Base-by-base conservation (phyloP, 106 monocot genomes). In the Dioscorea zingiberensis region DNA sequence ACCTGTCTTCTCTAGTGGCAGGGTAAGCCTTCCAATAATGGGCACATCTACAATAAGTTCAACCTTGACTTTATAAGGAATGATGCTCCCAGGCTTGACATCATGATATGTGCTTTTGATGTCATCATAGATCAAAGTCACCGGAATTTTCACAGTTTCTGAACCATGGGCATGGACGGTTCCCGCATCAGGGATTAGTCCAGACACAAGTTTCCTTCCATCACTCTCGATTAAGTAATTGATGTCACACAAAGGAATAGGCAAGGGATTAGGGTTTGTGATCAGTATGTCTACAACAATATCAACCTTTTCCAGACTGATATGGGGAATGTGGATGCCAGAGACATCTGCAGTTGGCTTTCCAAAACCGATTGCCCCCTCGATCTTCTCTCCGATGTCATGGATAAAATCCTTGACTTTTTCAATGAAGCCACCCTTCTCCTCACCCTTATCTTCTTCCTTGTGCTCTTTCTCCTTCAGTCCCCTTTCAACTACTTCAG, bases 21-120 rank as follows among this genome's bases (percentile, higher is more conserved):
- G 55, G 8, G 85, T 93, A 25, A 93, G 27, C 38, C 79, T 68
- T 25, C 89, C 89, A 46, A 89, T 27, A 23, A 86, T 55, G 3
- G 89, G 93, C 23, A 89, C 85, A 49, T 86, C 85, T 2, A 89
- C 76, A 23, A 86, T 68, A 59, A 93, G 83, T 10, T 64, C 81
- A 26, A 89, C 81, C 55, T 28, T 75, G 18, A 79, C 27, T 26
- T 25, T 76, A 54, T 93, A 93, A 16, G 93, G 89, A 53, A 93
- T 76, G 58, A 84, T 78, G 53, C 70, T 76, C 27, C 89, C 93
- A 5, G 92, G 92, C 51, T 89, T 71, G 71, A 77, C 77, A 64
- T 77, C 69, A 25, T 59, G 29, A 44, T 82, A 82, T 29, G 77
- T 77, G 26, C 11, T 54, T 21, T 73, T 73, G 27, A 82, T 82